Evolutionary conservation across 2,329 filamentous ascomycete species (phyloP), one percentile per base, ranked within the genome.

Genomic region (Sarocladium strictum): DNA sequence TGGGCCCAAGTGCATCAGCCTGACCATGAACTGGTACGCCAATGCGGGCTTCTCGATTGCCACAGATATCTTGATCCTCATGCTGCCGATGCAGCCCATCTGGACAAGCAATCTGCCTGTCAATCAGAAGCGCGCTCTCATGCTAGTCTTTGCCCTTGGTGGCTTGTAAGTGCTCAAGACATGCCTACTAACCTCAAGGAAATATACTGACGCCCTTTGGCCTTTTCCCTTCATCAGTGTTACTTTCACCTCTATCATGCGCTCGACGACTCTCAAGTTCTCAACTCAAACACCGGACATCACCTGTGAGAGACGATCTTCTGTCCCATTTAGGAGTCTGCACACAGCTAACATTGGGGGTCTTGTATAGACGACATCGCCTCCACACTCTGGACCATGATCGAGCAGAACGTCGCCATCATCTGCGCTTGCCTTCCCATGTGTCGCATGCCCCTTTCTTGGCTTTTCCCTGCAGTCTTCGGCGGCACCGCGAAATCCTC

Each of bases 11-110:
- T 80, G 78, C 60, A 73, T 80, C 60, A 69, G 69, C 57, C 62
- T 76, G 37, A 72, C 72, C 1, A 65, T 63, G 5, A 74, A 75
- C 57, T 81, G 77, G 76, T 74, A 76, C 55, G 69, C 74, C 43
- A 78, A 79, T 58, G 76, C 72, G 1, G 69, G 70, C 1, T 72
- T 75, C 57, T 77, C 75, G 51, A 74, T 79, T 32, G 58, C 69
- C 5, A 74, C 72, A 12, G 76, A 80, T 56, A 54, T 76, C 14
- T 57, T 76, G 54, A 72, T 80, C 38, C 62, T 80, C 38, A 32
- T 68, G 17, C 61, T 80, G 41, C 76, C 77, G 1, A 69, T 80
- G 55, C 69, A 72, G 23, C 73, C 73, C 19, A 68, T 80, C 14
- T 74, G 73, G 67, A 59, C 64, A 17, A 70, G 77, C 43, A 73